Conservation (phyloP, 148 eudicot genomes). For the Rhododendron molle region DNA sequence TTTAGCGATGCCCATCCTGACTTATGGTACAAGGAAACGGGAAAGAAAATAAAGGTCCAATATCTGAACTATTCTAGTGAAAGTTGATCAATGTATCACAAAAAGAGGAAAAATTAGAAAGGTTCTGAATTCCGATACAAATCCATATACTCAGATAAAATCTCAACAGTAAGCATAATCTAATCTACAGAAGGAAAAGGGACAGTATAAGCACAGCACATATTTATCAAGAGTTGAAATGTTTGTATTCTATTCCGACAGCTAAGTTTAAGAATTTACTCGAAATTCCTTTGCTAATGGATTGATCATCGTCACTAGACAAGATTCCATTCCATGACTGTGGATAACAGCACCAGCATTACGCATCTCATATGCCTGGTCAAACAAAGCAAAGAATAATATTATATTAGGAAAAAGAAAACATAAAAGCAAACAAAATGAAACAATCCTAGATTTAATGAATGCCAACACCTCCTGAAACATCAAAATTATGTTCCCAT, state of each 20-base stretch:
- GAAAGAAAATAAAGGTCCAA: neutral
- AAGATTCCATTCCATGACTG: slow-evolving; percentile 98
- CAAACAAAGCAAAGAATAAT: neutral
- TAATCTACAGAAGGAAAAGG: neutral
- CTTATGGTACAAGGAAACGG: neutral
- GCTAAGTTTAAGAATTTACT: slow-evolving; percentile 32
- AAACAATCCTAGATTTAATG: neutral
- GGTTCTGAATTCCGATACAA: neutral
- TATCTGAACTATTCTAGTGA: neutral
- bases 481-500: neutral
- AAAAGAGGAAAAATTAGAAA: neutral
- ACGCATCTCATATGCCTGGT: slow-evolving; percentile 85
- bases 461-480: neutral
- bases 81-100: neutral
- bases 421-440: neutral
- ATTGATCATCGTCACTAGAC: slow-evolving; percentile 86
- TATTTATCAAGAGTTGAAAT: neutral
- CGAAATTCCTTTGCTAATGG: slow-evolving; percentile 85
- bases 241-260: neutral
- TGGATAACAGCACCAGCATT: slow-evolving; percentile 97
- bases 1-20: neutral
- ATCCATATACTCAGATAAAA: neutral
- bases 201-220: too few species aligned
- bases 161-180: neutral
- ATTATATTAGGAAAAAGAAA: neutral